Percentiles rank a stretch among this genome's conserved stretches.
Evolutionary conservation across 345 rosid species (phyloP).

Genomic region (Syzygium oleosum): DNA sequence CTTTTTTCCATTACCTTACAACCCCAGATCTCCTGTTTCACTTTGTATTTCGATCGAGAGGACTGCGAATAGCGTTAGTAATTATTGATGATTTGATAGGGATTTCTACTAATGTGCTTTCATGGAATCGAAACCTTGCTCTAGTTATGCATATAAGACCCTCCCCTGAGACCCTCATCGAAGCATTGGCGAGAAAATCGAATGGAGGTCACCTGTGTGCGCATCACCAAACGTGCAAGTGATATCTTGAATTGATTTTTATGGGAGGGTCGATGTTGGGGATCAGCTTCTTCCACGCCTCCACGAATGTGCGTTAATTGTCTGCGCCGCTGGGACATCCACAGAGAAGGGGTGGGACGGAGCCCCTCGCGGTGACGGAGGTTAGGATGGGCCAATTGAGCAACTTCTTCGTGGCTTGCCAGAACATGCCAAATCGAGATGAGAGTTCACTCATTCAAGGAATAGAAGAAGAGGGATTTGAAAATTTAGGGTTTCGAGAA

Average conservation of each 20-base stretch:
- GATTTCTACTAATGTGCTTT: neutral
- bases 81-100: neutral
- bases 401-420: neutral
- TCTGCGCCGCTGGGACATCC: neutral
- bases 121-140: neutral
- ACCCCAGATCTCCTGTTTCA: no score
- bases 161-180: neutral
- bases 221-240: no score
- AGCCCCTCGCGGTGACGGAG: rapidly evolving
- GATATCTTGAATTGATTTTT: no score
- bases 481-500: neutral
- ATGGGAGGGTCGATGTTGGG: no score
- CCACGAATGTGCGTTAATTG: neutral
- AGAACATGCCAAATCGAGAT: neutral
- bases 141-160: neutral
- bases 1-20: no score
- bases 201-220: no score
- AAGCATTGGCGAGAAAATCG: no score
- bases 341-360: neutral
- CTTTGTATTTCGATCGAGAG: no score
- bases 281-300: no score
- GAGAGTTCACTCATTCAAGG: neutral
- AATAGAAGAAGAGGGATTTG: neutral
- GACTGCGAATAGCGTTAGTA: neutral
- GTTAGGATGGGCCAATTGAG: neutral